These are phyloP conservation scores for Mycothermus thermophilus DNA, from an alignment of 495 filamentous ascomycete genomes.

Conservation along the genomic window DNA sequence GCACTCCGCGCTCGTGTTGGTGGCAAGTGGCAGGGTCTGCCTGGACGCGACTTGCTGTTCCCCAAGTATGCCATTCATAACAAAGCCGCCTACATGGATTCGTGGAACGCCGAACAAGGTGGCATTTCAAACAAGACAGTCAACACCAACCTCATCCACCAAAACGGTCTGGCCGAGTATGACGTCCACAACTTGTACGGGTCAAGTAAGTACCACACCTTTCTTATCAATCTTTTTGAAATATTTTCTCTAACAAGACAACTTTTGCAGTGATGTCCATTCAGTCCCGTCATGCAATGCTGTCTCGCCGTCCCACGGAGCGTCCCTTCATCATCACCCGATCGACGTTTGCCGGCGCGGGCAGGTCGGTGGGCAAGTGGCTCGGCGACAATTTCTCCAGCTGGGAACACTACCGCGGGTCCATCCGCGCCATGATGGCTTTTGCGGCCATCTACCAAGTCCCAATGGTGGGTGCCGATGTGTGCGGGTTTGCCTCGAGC, in stretches of 20 bases:
- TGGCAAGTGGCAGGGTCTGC: conserved; percentile 41
- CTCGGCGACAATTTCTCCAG: conserved; percentile 67
- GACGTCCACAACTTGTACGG: conserved; percentile 79
- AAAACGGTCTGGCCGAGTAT: conserved; percentile 59
- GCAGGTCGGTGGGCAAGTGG: conserved; percentile 71
- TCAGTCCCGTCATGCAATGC: conserved; percentile 53
- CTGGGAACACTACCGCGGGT: conserved; percentile 60
- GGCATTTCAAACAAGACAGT: conserved; percentile 61
- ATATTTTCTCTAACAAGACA: conserved; percentile 33
- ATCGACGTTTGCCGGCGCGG: conserved; percentile 71
- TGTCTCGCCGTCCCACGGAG: conserved; percentile 46
- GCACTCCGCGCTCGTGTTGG: conserved; percentile 7
- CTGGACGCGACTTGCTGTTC: conserved; percentile 50
- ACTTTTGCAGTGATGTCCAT: conserved; percentile 67
- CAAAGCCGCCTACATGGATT: conserved; percentile 34
- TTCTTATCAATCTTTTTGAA: neutral
- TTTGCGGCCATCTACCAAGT: conserved; percentile 75
- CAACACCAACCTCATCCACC: conserved; percentile 59
- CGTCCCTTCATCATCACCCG: conserved; percentile 74
- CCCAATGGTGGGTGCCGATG: conserved; percentile 70
- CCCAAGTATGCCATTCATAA: conserved; percentile 69
- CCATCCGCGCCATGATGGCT: conserved; percentile 54
- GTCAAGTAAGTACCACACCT: conserved; percentile 28
- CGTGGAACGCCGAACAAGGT: conserved; percentile 38
- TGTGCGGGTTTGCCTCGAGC: conserved; percentile 61